Conservation (phyloP, 148 eudicot species). For the Heliosperma pusillum region DNA sequence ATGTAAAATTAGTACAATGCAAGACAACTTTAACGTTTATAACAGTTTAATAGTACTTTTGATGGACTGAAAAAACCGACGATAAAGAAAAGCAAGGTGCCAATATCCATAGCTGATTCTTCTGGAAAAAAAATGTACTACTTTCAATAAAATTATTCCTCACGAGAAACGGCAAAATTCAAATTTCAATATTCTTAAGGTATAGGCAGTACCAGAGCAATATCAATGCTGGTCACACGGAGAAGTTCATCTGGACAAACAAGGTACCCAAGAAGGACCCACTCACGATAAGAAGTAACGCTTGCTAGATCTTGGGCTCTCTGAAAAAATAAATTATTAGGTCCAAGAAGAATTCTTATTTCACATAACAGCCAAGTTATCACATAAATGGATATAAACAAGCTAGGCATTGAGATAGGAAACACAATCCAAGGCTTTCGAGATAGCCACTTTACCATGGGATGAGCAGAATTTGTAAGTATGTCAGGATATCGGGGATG, state of each 20-base stretch:
- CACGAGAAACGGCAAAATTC: neutral
- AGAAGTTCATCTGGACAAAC: constrained; percentile 99
- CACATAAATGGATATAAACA: neutral
- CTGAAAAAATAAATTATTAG: constrained; percentile 37
- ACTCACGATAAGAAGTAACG: constrained; percentile 89
- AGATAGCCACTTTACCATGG: constrained; percentile 54
- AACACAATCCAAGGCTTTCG: constrained; percentile 10
- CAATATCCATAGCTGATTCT: constrained; percentile 2
- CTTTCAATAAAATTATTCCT: neutral
- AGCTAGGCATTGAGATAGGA: constrained; percentile 5
- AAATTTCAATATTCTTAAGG: neutral
- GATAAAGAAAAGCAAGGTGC: neutral
- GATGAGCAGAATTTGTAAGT: constrained; percentile 98
- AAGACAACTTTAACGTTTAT: neutral
- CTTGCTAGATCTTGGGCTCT: constrained; percentile 99
- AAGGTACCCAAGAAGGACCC: constrained; percentile 97
- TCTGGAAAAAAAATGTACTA: neutral
- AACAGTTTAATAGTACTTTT: neutral
- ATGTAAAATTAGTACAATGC: neutral
- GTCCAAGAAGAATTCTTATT: constrained; percentile 1
- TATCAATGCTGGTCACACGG: constrained; percentile 98
- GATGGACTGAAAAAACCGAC: constrained; percentile 1
- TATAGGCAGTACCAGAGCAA: constrained; percentile 67
- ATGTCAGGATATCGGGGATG: constrained; percentile 99
- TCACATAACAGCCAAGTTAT: neutral